Evolutionary conservation across 2,329 filamentous ascomycete genomes (phyloP).

Genomic region (Scedosporium dehoogii): DNA sequence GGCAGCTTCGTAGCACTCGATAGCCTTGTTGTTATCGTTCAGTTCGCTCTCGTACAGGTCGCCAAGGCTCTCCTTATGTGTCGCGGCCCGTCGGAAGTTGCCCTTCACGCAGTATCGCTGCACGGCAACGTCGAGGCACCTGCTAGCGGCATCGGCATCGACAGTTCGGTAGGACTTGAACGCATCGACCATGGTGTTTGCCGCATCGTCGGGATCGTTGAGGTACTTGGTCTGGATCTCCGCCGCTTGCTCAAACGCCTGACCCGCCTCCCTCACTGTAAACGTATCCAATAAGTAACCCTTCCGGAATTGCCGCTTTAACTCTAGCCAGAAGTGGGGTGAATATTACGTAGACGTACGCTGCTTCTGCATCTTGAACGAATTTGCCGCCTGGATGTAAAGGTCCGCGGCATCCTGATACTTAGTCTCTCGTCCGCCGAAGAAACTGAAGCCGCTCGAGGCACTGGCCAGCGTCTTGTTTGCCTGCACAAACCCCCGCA

Average conservation of each 20-base stretch:
- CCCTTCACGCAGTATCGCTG: conserved; percentile 80
- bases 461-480: conserved; percentile 73
- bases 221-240: conserved; percentile 68
- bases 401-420: conserved; percentile 82
- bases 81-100: conserved; percentile 83
- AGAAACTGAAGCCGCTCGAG: conserved; percentile 75
- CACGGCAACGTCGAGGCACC: conserved; percentile 71
- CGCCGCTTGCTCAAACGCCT: conserved; percentile 81
- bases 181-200: conserved; percentile 78
- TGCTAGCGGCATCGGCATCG: conserved; percentile 70
- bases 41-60: conserved; percentile 79
- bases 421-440: conserved; percentile 79
- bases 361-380: conserved; percentile 78
- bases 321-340: too few relatives aligned
- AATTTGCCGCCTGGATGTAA: conserved; percentile 82
- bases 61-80: conserved; percentile 79
- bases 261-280: conserved; percentile 72
- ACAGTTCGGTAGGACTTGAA: conserved; percentile 92
- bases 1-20: conserved; percentile 75
- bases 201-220: conserved; percentile 86
- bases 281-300: background rate
- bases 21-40: conserved; percentile 65
- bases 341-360: conserved; percentile 38
- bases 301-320: background rate
- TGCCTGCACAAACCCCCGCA: conserved; percentile 47